These are phyloP conservation scores for Nakazawaea ambrosiae DNA, from an alignment of 805 yeast species.

Conservation along the genomic window DNA sequence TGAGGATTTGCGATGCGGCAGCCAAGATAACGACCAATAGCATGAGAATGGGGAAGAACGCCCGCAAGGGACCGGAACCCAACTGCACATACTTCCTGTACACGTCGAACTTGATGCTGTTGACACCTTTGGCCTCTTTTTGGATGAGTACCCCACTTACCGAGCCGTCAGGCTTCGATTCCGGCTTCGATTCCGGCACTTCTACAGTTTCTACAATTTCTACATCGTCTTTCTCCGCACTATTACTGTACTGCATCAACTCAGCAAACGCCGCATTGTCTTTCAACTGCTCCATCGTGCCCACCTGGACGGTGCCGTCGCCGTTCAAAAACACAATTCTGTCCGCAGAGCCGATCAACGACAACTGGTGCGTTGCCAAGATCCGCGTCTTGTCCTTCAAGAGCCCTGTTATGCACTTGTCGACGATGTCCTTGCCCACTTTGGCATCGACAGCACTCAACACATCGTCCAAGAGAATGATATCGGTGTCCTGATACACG, in stretches of 20 bases:
- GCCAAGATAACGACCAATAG: constrained; percentile 22
- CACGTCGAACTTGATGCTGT: constrained; percentile 40
- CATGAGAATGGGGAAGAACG: constrained; percentile 22
- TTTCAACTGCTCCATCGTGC: constrained; percentile 5
- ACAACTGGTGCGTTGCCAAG: constrained; percentile 34
- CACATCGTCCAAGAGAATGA: constrained; percentile 61
- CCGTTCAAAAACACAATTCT: constrained; percentile 18
- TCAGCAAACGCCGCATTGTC: constrained; percentile 36
- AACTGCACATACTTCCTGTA: constrained; percentile 42
- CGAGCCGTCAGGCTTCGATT: constrained; percentile 11
- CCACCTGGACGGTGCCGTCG: constrained; percentile 11
- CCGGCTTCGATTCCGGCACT: constrained; percentile 14
- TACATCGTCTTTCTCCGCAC: constrained; percentile 19
- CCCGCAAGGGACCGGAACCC: constrained; percentile 45
- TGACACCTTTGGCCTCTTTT: constrained; percentile 54
- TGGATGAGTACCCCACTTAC: constrained; percentile 30
- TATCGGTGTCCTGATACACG: constrained; percentile 57
- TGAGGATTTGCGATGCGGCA: constrained; percentile 34
- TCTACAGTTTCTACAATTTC: constrained; percentile 16
- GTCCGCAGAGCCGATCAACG: constrained; percentile 31
- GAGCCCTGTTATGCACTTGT: constrained; percentile 26
- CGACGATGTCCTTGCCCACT: constrained; percentile 63
- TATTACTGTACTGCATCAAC: constrained; percentile 36
- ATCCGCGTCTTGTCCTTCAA: constrained; percentile 29
- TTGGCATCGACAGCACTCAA: constrained; percentile 72